Percentiles rank a stretch among this genome's conserved stretches.
Evolutionary conservation across 495 filamentous ascomycete species (phyloP).

Genomic region (Neurospora sp.): DNA sequence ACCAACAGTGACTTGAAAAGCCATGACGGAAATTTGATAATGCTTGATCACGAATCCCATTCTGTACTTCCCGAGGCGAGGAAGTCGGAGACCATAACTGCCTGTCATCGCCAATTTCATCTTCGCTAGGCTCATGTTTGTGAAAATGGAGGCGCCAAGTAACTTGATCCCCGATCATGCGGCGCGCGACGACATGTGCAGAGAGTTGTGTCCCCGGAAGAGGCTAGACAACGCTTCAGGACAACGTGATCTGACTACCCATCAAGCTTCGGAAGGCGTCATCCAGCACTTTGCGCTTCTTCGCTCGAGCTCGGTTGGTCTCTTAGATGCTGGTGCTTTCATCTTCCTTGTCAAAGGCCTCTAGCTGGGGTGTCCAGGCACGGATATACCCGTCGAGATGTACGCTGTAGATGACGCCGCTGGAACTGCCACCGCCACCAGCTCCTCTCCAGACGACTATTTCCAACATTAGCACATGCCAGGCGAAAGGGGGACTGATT

Average conservation of each 20-base stretch:
- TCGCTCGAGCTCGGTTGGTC: conserved; percentile 28
- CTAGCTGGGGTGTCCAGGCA: conserved; percentile 45
- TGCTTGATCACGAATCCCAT: background rate
- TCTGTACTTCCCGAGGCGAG: background rate
- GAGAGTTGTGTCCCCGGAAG: background rate
- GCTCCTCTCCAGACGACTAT: conserved; percentile 55
- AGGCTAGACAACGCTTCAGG: conserved; percentile 4
- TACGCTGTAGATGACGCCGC: conserved; percentile 40
- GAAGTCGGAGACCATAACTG: background rate
- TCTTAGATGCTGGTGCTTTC: conserved; percentile 26
- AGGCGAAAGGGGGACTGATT: background rate
- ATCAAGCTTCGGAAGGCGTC: conserved; percentile 45
- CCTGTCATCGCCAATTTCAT: background rate
- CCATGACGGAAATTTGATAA: background rate
- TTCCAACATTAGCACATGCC: background rate
- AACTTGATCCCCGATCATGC: background rate
- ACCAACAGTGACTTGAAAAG: background rate
- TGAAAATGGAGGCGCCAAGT: background rate
- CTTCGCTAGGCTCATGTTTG: background rate
- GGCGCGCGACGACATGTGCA: background rate
- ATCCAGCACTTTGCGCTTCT: conserved; percentile 52
- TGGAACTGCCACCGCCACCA: conserved; percentile 31
- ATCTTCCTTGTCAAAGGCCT: conserved; percentile 35
- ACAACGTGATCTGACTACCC: conserved; percentile 44
- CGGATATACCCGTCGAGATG: conserved; percentile 51